These are phyloP conservation scores for Abrus pulchellus DNA, from an alignment of 306 rosid species.

Conservation along the genomic window DNA sequence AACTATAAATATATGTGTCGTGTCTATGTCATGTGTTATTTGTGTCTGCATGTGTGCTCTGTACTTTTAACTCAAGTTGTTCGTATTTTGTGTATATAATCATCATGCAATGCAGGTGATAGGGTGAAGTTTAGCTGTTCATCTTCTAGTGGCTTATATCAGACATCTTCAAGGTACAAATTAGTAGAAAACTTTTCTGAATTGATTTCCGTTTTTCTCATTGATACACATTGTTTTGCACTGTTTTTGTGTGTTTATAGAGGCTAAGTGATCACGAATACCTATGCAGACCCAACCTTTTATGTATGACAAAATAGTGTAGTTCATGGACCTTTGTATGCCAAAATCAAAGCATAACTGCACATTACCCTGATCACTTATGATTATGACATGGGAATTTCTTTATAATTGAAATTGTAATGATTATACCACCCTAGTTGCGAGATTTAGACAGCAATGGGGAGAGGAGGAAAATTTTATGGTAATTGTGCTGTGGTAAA, in stretches of 20 bases:
- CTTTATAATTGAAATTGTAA: conserved; percentile 21
- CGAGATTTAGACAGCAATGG: not conserved
- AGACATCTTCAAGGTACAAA: conserved; percentile 69
- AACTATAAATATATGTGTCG: not conserved
- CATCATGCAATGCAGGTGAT: conserved; percentile 80
- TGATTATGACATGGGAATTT: not conserved
- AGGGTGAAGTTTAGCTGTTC: conserved; percentile 71
- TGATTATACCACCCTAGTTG: not conserved
- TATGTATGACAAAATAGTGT: conserved; percentile 9
- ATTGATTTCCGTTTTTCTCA: conserved; percentile 23
- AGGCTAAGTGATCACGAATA: not conserved
- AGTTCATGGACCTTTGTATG: conserved; percentile 15
- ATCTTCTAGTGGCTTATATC: conserved; percentile 60
- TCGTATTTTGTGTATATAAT: conserved; percentile 44
- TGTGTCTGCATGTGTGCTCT: not conserved
- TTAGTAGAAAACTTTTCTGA: not conserved
- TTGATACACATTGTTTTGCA: not conserved
- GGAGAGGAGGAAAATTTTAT: not conserved
- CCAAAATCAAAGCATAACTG: conserved; percentile 5
- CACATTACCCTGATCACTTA: not conserved
- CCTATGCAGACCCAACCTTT: conserved; percentile 10
- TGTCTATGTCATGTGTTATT: not conserved
- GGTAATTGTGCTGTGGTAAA: conserved; percentile 36
- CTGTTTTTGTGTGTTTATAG: conserved; percentile 1
- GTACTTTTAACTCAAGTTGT: conserved; percentile 10